A percentile compares a stretch with the other conserved stretches of the same genome.
phyloP scores from a whole-genome alignment of 2,329 filamentous ascomycete genomes.

The Phialophora chinensis region DNA sequence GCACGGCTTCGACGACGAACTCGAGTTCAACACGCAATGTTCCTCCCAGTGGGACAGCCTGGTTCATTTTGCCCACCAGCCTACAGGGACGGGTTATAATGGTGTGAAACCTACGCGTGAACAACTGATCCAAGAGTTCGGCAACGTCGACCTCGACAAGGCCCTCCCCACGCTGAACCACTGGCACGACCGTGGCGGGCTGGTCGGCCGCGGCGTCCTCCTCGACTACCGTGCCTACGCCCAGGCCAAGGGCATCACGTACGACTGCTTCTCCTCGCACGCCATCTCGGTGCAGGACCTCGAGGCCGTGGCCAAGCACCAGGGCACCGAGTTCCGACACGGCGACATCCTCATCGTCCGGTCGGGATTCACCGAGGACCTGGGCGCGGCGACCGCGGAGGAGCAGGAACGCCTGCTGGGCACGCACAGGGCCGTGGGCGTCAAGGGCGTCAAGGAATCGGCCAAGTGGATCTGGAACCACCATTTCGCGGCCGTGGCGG shows the following conservation, averaged over 20 bases:
- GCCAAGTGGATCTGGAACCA: constrained; percentile 66
- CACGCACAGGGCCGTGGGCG: constrained; percentile 52
- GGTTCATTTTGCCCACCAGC: constrained; percentile 37
- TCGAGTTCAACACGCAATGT: constrained; percentile 57
- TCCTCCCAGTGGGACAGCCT: constrained; percentile 59
- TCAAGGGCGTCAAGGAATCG: constrained; percentile 56
- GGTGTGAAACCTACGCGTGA: constrained; percentile 41
- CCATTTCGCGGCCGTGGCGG: constrained; percentile 62
- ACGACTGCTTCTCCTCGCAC: constrained; percentile 49
- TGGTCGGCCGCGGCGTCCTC: constrained; percentile 55
- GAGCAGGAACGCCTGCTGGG: constrained; percentile 44
- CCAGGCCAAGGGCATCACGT: constrained; percentile 45
- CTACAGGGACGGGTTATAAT: constrained; percentile 34
- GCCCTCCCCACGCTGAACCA: constrained; percentile 37
- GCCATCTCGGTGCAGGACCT: constrained; percentile 63
- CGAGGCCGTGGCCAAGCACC: constrained; percentile 62
- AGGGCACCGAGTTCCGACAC: constrained; percentile 61
- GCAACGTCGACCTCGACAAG: constrained; percentile 31
- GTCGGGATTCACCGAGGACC: constrained; percentile 66
- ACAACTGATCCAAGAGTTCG: constrained; percentile 38
- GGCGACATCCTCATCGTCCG: constrained; percentile 72
- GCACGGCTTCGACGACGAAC: constrained; percentile 50
- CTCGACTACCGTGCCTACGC: constrained; percentile 55
- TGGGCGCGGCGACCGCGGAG: constrained; percentile 54
- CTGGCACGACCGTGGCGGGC: constrained; percentile 49